phyloP scores from a whole-genome alignment of 192 early-diverging fungal species.

The Haplosporangium gracile region DNA sequence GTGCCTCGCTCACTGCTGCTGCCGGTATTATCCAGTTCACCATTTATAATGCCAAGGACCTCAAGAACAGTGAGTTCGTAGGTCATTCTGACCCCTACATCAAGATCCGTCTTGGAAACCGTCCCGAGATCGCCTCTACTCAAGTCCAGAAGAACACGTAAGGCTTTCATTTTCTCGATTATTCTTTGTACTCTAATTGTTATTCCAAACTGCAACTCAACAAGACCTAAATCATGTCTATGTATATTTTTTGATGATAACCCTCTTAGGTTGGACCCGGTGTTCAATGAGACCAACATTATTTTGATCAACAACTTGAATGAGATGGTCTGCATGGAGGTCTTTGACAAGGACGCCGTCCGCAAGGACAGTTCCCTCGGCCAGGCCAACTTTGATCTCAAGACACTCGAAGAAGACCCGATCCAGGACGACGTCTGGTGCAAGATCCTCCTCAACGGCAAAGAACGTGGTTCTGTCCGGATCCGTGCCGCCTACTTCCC shows the following conservation, averaged over 20 bases:
- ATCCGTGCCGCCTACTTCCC: conserved; percentile 46
- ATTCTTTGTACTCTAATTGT: background rate
- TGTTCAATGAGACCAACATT: conserved; percentile 84
- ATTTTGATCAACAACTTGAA: conserved; percentile 80
- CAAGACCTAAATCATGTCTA: background rate
- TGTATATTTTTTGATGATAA: background rate
- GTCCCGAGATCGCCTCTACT: conserved; percentile 70
- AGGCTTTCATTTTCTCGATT: background rate
- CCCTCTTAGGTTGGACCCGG: conserved; percentile 65
- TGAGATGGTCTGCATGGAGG: conserved; percentile 79
- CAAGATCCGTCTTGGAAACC: conserved; percentile 75
- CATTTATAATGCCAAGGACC: conserved; percentile 78
- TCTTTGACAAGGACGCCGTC: conserved; percentile 84
- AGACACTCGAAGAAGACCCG: conserved; percentile 55
- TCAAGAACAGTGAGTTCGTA: conserved; percentile 88
- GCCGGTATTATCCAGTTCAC: conserved; percentile 87
- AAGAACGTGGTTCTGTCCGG: conserved; percentile 42
- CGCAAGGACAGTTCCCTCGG: conserved; percentile 79
- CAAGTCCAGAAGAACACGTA: conserved; percentile 73
- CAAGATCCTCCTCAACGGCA: conserved; percentile 43
- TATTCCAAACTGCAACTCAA: background rate
- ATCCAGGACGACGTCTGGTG: conserved; percentile 61
- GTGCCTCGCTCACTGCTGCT: conserved; percentile 68
- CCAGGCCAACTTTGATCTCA: conserved; percentile 62
- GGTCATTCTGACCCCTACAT: conserved; percentile 92